Base-by-base conservation (phyloP, 2,329 filamentous ascomycete genomes). In the Xylariomycetidae sp. region DNA sequence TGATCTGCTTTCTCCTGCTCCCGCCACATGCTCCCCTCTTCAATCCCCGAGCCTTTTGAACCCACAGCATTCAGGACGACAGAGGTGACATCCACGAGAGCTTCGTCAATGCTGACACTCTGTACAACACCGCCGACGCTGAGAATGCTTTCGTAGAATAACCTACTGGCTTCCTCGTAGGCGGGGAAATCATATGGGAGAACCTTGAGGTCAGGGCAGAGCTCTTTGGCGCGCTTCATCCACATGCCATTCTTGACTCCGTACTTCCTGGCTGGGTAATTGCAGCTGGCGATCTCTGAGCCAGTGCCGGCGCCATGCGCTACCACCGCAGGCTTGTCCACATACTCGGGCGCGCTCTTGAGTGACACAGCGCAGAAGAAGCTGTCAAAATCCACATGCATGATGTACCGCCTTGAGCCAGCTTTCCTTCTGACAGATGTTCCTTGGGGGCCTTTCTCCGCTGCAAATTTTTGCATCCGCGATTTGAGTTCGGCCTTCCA, bases 221-320 rank as follows among this genome's bases (percentile, higher is more conserved):
- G 59, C 46, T 92, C 82, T 38, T 83, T 70, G 0, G 92, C 92
- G 20, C 75, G 73, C 56, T 90, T 94, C 90, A 98, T 97, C 92
- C 94, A 98, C 92, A 97, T 98, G 23, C 94, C 94, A 48, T 98
- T 98, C 55, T 89, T 95, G 34, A 98, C 72, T 1, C 90, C 90
- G 48, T 82, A 92, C 19, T 77, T 72, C 23, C 92, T 79, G 6
- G 94, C 92, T 14, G 84, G 80, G 55, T 98, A 98, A 51, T 98
- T 98, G 62, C 92, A 98, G 44, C 89, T 96, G 15, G 92, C 92
- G 51, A 98, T 97, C 55, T 98, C 92, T 0, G 90, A 95, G 1
- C 87, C 88, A 16, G 77, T 78, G 0, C 90, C 90, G 27, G 74
- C 75, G 4, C 90, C 85, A 53, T 98, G 92, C 4, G 92, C 90